These are phyloP conservation scores for Cocos nucifera DNA, from an alignment of 176 grass and related monocot species.

Conservation along the genomic window DNA sequence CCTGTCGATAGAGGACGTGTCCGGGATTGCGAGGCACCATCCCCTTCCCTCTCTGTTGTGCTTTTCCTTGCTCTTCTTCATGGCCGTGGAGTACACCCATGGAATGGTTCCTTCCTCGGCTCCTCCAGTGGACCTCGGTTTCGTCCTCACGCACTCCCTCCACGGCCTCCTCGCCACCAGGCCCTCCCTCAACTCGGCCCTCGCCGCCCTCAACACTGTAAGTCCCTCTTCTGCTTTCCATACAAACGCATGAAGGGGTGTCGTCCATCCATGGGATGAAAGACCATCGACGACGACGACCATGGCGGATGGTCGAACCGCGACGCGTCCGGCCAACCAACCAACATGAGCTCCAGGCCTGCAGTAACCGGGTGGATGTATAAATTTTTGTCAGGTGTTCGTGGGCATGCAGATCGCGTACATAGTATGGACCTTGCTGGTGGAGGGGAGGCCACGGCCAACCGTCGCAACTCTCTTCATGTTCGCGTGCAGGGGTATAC, in stretches of 20 bases:
- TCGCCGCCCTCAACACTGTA: constrained; percentile 89
- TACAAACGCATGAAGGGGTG: not conserved
- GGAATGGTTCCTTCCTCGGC: constrained; percentile 52
- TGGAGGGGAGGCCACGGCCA: constrained; percentile 56
- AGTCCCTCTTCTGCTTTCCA: not conserved
- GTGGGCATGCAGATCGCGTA: constrained; percentile 79
- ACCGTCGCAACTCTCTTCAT: constrained; percentile 77
- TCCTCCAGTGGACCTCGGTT: constrained; percentile 69
- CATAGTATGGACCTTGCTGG: constrained; percentile 82
- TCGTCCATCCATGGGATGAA: no score
- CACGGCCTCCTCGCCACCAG: constrained; percentile 41
- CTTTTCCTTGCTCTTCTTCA: constrained; percentile 59
- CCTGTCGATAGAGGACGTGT: constrained; percentile 17
- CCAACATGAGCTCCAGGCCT: not conserved
- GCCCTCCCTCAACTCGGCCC: constrained; percentile 62
- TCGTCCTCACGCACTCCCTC: constrained; percentile 38
- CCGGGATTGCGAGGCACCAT: constrained; percentile 26
- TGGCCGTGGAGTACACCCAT: constrained; percentile 92
- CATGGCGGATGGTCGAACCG: no score
- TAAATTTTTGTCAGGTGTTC: constrained; percentile 44
- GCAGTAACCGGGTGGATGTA: constrained; percentile 17
- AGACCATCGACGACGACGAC: no score
- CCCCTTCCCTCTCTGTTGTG: constrained; percentile 41
- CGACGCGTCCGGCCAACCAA: no score
- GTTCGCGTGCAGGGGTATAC: constrained; percentile 75